Percentiles rank a stretch among this genome's conserved stretches.
phyloP scores from a whole-genome alignment of 371 early-diverging fungal genomes.

The Apophysomyces ossiformis region DNA sequence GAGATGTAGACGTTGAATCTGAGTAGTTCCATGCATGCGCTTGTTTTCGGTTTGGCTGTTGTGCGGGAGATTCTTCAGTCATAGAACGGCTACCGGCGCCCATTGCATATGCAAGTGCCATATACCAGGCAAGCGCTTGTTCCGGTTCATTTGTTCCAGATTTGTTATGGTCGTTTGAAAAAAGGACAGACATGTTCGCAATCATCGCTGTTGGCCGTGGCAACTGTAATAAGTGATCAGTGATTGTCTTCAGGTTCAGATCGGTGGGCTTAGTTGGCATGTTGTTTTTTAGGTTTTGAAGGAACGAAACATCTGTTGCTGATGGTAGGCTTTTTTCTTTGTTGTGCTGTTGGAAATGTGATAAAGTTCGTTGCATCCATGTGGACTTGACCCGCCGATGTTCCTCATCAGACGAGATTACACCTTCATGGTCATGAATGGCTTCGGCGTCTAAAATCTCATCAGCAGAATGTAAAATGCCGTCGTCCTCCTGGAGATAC shows the following conservation, averaged over 20 bases:
- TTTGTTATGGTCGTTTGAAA: slow-evolving; percentile 21
- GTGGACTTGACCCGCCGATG: slow-evolving; percentile 25
- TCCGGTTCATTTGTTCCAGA: slow-evolving; percentile 33
- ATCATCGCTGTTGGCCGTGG: slow-evolving; percentile 45
- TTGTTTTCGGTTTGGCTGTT: slow-evolving; percentile 22
- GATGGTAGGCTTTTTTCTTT: slow-evolving; percentile 19
- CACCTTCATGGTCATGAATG: slow-evolving; percentile 18
- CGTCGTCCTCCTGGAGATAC: slow-evolving; percentile 28
- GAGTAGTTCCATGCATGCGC: slow-evolving; percentile 18
- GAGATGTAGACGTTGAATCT: background rate
- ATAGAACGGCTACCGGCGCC: slow-evolving; percentile 32
- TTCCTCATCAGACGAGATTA: slow-evolving; percentile 25
- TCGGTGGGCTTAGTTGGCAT: slow-evolving; percentile 45
- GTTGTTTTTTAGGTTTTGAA: slow-evolving; percentile 49
- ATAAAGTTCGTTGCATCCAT: slow-evolving; percentile 53
- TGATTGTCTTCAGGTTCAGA: slow-evolving; percentile 38
- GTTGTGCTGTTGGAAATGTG: slow-evolving; percentile 43
- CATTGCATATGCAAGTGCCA: slow-evolving; percentile 55
- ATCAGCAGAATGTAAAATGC: slow-evolving; percentile 21
- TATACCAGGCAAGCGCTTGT: slow-evolving; percentile 52
- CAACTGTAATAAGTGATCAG: slow-evolving; percentile 46
- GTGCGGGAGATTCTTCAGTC: slow-evolving; percentile 3
- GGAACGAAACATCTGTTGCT: slow-evolving; percentile 28
- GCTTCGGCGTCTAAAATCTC: slow-evolving; percentile 27
- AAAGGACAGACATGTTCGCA: slow-evolving; percentile 42